These are phyloP conservation scores for Vitis hybrid DNA, from an alignment of 177 flowering plant genomes.

Conservation along the genomic window DNA sequence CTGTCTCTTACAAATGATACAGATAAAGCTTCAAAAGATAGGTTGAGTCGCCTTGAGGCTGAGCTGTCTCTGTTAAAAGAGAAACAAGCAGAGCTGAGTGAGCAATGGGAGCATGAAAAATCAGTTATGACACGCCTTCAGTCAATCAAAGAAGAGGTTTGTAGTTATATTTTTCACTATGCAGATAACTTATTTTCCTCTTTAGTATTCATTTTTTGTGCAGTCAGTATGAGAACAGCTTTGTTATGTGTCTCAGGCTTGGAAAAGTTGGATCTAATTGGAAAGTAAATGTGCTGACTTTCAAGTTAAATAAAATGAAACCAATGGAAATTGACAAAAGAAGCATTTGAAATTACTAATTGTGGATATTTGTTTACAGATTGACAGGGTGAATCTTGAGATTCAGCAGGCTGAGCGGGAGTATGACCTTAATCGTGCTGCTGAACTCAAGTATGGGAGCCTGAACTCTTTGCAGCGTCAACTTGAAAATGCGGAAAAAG, in stretches of 20 bases:
- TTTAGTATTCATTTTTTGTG: neutral
- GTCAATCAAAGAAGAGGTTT: slow-evolving; percentile 94
- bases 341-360: neutral
- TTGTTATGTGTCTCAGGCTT: neutral
- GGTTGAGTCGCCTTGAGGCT: slow-evolving; percentile 77
- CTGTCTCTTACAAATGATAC: slow-evolving; percentile 86
- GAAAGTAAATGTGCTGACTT: neutral
- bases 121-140: slow-evolving; percentile 86
- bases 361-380: slow-evolving; percentile 40
- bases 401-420: slow-evolving; percentile 96
- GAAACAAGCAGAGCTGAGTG: slow-evolving; percentile 68
- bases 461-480: slow-evolving; percentile 82
- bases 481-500: slow-evolving; percentile 76
- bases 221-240: neutral
- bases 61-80: slow-evolving; percentile 72
- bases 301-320: neutral
- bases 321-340: too few species aligned
- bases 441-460: slow-evolving; percentile 92
- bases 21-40: slow-evolving; percentile 85
- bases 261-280: neutral
- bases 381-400: slow-evolving; percentile 94
- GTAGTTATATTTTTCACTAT: neutral
- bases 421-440: slow-evolving; percentile 96
- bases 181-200: neutral
- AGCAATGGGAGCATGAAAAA: slow-evolving; percentile 97